These are phyloP conservation scores for Nasturtium officinale DNA, from an alignment of 345 rosid genomes.

Conservation along the genomic window DNA sequence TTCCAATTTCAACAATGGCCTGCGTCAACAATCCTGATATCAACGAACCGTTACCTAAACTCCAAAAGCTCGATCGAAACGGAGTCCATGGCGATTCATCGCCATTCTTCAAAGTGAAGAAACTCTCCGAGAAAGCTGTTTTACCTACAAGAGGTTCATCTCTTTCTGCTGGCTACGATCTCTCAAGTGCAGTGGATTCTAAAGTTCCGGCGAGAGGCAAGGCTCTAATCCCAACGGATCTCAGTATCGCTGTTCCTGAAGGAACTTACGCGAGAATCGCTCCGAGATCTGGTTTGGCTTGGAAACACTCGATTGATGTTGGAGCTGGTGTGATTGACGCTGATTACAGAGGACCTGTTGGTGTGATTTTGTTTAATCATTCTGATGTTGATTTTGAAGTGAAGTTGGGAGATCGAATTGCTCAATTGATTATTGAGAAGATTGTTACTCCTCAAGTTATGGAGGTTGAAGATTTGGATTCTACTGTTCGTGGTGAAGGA, in stretches of 20 bases:
- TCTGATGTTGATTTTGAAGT: constrained; percentile 69
- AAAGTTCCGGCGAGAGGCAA: constrained; percentile 87
- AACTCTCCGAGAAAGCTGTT: constrained; percentile 73
- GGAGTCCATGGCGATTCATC: constrained; percentile 35
- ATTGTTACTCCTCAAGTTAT: constrained; percentile 66
- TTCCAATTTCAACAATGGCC: constrained; percentile 19
- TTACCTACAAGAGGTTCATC: constrained; percentile 70
- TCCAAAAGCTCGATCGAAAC: constrained; percentile 53
- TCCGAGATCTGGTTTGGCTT: constrained; percentile 76
- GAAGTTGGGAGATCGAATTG: constrained; percentile 65
- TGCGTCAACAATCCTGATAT: constrained; percentile 36
- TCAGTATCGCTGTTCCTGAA: constrained; percentile 68
- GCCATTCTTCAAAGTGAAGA: constrained; percentile 57
- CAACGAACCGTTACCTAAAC: constrained; percentile 46
- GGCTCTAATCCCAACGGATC: constrained; percentile 73
- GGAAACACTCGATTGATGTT: constrained; percentile 81
- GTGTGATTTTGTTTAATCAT: constrained; percentile 72
- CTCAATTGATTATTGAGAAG: constrained; percentile 75
- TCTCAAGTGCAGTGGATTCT: constrained; percentile 65
- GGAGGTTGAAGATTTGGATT: constrained; percentile 74
- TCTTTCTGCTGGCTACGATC: constrained; percentile 84
- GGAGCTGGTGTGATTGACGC: constrained; percentile 86
- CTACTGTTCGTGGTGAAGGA: constrained; percentile 70
- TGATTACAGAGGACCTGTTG: constrained; percentile 78
- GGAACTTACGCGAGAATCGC: constrained; percentile 85